Base-by-base conservation (phyloP, 1,139 yeast species). In the Blastobotrys aristatus region DNA sequence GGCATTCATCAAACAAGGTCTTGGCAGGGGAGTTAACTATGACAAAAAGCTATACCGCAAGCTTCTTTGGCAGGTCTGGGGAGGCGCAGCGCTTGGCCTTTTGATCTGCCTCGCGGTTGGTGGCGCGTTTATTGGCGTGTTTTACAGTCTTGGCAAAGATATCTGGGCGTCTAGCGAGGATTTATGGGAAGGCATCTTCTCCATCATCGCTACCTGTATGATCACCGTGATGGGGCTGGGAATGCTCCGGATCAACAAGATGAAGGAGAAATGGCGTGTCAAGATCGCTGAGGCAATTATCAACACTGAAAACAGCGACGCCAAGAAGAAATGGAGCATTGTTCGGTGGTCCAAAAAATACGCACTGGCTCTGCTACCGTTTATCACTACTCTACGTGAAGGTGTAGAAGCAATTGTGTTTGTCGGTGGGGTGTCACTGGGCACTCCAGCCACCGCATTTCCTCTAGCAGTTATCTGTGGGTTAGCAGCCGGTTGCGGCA, bases 221-320 rank as follows among this genome's bases (percentile, higher is more conserved):
- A 90, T 90, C 53, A 80, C 96, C 2, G 60, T 81, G 43, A 89
- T 90, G 97, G 97, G 97, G 46, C 71, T 90, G 57, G 94, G 95
- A 61, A 85, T 90, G 84, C 76, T 90, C 60, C 77, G 96, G 64
- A 76, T 90, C 63, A 88, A 90, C 67, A 90, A 89, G 71, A 77
- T 90, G 81, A 82, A 86, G 67, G 92, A 82, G 59, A 90, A 89
- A 69, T 90, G 96, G 88, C 82, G 96, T 72, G 75, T 87, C 56
- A 90, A 90, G 70, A 76, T 90, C 60, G 95, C 96, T 16, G 77
- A 76, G 54, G 85, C 94, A 35, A 74, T 84, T 51, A 66, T 79
- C 46, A 74, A 76, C 53, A 62, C 58, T 30, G 77, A 60, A 40
- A 54, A 55, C 30, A n/a, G n/a, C n/a, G n/a, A n/a, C n/a, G n/a